phyloP scores from a whole-genome alignment of 805 yeast genomes.

The Saccharomycopsis fermentans region DNA sequence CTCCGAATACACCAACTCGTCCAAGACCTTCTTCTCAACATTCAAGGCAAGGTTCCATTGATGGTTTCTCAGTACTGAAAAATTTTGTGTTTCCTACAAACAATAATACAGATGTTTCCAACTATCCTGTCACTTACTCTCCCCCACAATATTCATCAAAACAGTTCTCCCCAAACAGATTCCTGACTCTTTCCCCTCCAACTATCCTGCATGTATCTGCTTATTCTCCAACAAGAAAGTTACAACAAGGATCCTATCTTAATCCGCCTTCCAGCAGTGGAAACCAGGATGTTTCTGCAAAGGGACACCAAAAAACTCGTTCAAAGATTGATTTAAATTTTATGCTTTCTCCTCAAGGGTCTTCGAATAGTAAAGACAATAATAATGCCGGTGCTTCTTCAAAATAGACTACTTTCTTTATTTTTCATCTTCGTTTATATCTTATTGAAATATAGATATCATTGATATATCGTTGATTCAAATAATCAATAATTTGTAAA shows the following conservation, averaged over 20 bases:
- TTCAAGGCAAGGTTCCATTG: conserved; percentile 1
- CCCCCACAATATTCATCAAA: conserved; percentile 12
- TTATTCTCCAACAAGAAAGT: background rate
- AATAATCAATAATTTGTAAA: no score
- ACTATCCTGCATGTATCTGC: background rate
- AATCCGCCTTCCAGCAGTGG: background rate
- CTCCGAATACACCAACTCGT: background rate
- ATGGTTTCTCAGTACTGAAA: background rate
- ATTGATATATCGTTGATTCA: background rate
- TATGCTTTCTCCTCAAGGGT: conserved; percentile 14
- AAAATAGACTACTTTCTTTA: background rate
- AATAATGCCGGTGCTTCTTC: background rate
- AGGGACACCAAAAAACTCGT: conserved; percentile 6
- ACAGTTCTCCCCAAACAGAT: background rate
- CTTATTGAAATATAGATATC: background rate
- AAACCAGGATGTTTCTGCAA: background rate
- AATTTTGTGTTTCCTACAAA: conserved; percentile 5
- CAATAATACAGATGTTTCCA: background rate
- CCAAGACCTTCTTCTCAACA: background rate
- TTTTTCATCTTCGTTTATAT: background rate
- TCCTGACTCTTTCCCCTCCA: conserved; percentile 1
- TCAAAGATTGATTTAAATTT: conserved; percentile 18
- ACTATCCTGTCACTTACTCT: conserved; percentile 9
- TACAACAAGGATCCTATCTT: background rate
- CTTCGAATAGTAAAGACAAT: background rate